Evolutionary conservation across 148 eudicot genomes (phyloP), one percentile per base, ranked within the genome.

Genomic region (Rhododendron ovatum): DNA sequence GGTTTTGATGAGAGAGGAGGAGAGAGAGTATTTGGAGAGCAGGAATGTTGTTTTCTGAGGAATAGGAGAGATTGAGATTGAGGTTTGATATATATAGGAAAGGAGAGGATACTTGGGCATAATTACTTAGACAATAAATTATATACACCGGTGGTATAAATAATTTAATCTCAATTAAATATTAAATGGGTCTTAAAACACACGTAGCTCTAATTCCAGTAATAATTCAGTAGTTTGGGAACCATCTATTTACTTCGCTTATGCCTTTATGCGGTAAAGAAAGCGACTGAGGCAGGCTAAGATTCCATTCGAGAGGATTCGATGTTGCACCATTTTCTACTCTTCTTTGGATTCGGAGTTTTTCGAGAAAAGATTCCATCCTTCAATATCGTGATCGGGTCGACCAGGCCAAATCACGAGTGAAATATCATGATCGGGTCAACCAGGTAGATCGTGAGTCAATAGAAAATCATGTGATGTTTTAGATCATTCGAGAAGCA

Each of bases 61-160:
- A 67, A 80, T 18, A 11, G 47, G 6, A 50, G 51, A 81, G 67
- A 50, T 77, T 65, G 84, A 48, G 84, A 78, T 84, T 47, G 65
- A 84, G 80, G 33, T 18, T 48, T 61, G 84, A 80, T 80, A 86
- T 80, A 86, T 80, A 80, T 63, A 65, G 78, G n/a, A 14, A 47
- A 59, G 59, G 78, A 48, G 75, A 45, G 26, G 41, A 61, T 10
- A 22, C 28, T n/a, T 45, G 30, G 43, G 47, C 61, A 17, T 37
- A 84, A 18, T 20, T 17, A 15, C 24, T 18, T 55, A 6, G 45
- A 41, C 45, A 41, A 41, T 41, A 41, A 41, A 41, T 41, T 41
- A 41, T 41, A 41, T 41, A 41, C 8, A 41, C 45, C 7, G 0
- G 1, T 41, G 7, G 43, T 41, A 5, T 41, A 41, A 41, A 41